Conservation (phyloP, 352 stramenopile genomes). For the Blastocystis sp. region DNA sequence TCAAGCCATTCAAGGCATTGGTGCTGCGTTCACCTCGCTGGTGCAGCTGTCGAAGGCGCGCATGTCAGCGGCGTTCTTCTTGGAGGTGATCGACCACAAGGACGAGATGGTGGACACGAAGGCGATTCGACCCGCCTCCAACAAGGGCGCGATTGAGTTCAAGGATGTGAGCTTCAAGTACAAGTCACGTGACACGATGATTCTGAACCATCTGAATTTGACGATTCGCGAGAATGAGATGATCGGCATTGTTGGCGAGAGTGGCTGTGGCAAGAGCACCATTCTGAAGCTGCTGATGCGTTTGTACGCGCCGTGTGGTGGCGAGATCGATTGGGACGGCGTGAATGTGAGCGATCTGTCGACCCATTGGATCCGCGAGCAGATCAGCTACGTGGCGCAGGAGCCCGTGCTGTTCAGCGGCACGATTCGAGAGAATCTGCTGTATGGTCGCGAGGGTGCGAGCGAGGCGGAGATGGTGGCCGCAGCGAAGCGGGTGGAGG, state of each 20-base stretch:
- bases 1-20: conserved; percentile 77
- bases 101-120: conserved; percentile 30
- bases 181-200: conserved; percentile 69
- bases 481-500: conserved; percentile 80
- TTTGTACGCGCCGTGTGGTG: conserved; percentile 71
- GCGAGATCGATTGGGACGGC: conserved; percentile 20
- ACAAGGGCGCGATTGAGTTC: conserved; percentile 72
- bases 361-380: conserved; percentile 72
- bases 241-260: conserved; percentile 72
- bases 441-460: conserved; percentile 77
- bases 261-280: conserved; percentile 72
- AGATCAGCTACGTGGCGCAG: conserved; percentile 84
- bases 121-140: neutral
- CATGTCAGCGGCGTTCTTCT: conserved; percentile 46
- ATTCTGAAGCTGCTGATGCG: conserved; percentile 72
- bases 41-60: conserved; percentile 71
- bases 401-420: conserved; percentile 84
- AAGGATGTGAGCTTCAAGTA: conserved; percentile 73
- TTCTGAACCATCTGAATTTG: conserved; percentile 71
- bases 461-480: conserved; percentile 78
- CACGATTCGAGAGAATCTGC: conserved; percentile 78
- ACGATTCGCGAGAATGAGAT: conserved; percentile 66
- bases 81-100: conserved; percentile 61
- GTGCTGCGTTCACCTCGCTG: conserved; percentile 76
- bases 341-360: neutral